Base-by-base conservation (phyloP, 139 green algal species). In the Auxenochlorella pyrenoidosa region DNA sequence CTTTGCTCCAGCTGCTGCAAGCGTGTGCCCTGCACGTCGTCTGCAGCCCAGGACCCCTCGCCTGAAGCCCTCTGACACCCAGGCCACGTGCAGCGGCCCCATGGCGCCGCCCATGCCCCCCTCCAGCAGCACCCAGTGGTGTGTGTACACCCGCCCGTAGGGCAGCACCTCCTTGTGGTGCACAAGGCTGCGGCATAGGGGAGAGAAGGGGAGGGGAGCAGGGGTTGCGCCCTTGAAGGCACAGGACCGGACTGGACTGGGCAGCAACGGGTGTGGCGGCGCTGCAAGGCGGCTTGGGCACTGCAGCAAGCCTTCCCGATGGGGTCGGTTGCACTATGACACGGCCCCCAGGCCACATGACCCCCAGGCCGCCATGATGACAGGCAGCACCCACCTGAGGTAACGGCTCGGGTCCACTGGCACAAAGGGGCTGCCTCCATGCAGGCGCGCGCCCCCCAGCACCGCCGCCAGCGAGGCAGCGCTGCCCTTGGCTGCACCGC, bases 351-450 rank as follows among this genome's bases (percentile, higher is more conserved):
- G 6, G 47, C 47, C 47, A 6, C 47, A 58, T 6, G 47, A 24
- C 54, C 54, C 16, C 16, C 16, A 63, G 12, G 3, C 22, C 24
- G n/a, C 8, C 65, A 72, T 34, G 59, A 12, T 8, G 13, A 12
- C 59, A 68, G 4, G 24, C 59, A 68, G 59, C 59, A 24, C 68
- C n/a, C 71, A 78, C 71, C 71, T 78, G 71, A 78, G 21, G 71
- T 78, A 78, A 0, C 43, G 71, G 38, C n/a, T 40, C 34, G 10
- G 6, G 38, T 38, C 71, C 3, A 78, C 8, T 5, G 26, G 38
- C 71, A 78, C 71, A 78, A 78, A 78, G 2, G 71, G 38, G 71
- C 71, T 78, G 71, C 71, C 71, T 0, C 71, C 71, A n/a, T 78
- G 71, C 71, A 78, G 36, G 38, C 41, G 71, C 71, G 34, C 38